Conservation (phyloP, 345 rosid species). For the Sonneratia alba region DNA sequence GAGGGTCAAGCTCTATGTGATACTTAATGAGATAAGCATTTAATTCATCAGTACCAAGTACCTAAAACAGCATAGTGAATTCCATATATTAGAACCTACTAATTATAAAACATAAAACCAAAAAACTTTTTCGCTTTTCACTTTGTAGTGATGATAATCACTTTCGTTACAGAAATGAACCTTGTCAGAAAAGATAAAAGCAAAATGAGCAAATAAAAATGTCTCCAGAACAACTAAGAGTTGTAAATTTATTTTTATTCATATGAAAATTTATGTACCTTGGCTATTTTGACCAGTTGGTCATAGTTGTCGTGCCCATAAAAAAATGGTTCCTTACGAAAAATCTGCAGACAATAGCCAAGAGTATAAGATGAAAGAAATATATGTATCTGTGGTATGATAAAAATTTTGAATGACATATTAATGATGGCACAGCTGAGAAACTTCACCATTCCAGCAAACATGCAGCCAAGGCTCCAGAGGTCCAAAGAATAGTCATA, state of each 20-base stretch:
- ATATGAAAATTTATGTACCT: constrained; percentile 30
- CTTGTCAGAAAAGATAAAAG: neutral
- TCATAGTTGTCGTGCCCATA: constrained; percentile 98
- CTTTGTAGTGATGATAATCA: neutral
- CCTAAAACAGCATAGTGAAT: constrained; percentile 29
- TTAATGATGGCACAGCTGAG: constrained; percentile 1
- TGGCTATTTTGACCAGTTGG: constrained; percentile 93
- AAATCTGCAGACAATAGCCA: constrained; percentile 55
- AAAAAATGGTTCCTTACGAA: constrained; percentile 97
- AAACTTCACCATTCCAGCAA: constrained; percentile 82
- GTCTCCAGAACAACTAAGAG: neutral
- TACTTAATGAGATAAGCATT: constrained; percentile 70
- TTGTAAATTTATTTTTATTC: neutral
- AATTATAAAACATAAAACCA: neutral
- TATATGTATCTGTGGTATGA: neutral
- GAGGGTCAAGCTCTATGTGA: constrained; percentile 83
- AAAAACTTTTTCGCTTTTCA: neutral
- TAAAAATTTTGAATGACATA: neutral
- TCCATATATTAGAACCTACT: neutral
- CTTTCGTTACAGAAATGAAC: neutral
- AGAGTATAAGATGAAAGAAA: constrained; percentile 21
- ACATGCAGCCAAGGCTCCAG: constrained; percentile 99
- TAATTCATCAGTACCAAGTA: constrained; percentile 89
- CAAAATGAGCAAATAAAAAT: neutral
- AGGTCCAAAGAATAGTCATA: constrained; percentile 94